Evolutionary conservation across 805 yeast genomes (phyloP), one percentile per base, ranked within the genome.

Genomic region (Candida anglica): DNA sequence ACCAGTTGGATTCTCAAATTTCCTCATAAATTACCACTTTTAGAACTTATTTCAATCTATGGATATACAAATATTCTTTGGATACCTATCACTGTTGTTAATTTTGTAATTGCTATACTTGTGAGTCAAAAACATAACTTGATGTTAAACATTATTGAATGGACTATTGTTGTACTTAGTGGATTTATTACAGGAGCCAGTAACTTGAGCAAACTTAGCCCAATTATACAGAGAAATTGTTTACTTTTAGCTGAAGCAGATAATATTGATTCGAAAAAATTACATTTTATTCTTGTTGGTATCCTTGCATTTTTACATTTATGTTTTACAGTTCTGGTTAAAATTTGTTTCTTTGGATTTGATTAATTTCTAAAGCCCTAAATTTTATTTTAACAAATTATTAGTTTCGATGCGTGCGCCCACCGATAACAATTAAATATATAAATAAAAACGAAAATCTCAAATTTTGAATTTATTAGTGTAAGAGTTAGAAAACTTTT

Each of bases 21-120:
- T 30, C 56, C 63, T 6, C 60, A 66, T 8, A 56, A 60, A 22
- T 55, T 79, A 14, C 69, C 79, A 6, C 60, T 82, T 41, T 68
- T 79, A 4, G 80, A 76, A 45, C 50, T 85, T 32, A 61, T 89
- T 2, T 77, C 91, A 4, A 71, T 87, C 21, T 89, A 84, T 58
- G 95, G 97, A 2, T 89, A 91, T 60, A 74, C 95, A 14, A 84
- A 83, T 48, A 60, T 82, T 4, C 72, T 79, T 38, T 89, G 97
- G 96, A 63, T 84, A n/a, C 94, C 95, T 1, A 80, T 86, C 15
- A 81, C 89, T 0, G 52, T 81, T 1, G 50, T 80, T 19, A 72
- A 77, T 38, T 67, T 83, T 10, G 54, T 80, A 21, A 71, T 84
- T 34, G 79, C 79, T 1, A 53, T 81, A 3, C 57, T 79, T 18